Percentiles rank a stretch among this genome's conserved stretches.
These are phyloP conservation scores for Hypoxylon rickii DNA, from an alignment of 495 filamentous ascomycete genomes.

Conservation along the genomic window DNA sequence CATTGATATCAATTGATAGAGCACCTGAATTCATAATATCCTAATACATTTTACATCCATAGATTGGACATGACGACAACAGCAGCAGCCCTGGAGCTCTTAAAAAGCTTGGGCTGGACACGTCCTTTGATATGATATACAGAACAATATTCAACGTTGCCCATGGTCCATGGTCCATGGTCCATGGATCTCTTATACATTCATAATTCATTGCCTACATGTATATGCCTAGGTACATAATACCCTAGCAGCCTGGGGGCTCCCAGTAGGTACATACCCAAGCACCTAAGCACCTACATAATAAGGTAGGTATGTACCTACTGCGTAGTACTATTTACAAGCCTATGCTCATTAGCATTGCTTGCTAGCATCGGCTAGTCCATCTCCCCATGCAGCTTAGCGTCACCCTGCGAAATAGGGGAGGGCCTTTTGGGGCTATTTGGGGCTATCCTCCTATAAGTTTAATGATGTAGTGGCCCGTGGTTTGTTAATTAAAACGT, in stretches of 20 bases:
- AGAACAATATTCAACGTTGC: too few relatives aligned
- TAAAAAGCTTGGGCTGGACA: too few relatives aligned
- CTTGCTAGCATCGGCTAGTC: conserved; percentile 10
- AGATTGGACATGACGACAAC: too few relatives aligned
- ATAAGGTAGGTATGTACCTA: conserved; percentile 1
- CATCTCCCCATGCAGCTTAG: conserved; percentile 13
- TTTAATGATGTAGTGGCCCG: conserved; percentile 20
- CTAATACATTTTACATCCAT: too few relatives aligned
- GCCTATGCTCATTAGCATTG: not conserved
- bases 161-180: conserved; percentile 11
- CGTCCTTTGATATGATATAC: too few relatives aligned
- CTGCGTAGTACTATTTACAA: not conserved
- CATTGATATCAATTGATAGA: too few relatives aligned
- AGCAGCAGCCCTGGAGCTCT: too few relatives aligned
- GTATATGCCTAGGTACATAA: not conserved
- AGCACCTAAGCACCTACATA: conserved; percentile 11
- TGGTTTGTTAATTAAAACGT: conserved; percentile 31
- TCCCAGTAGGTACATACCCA: conserved; percentile 12
- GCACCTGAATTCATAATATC: too few relatives aligned
- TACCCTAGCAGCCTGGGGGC: conserved; percentile 3
- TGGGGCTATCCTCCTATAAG: conserved; percentile 9
- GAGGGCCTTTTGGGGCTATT: too few relatives aligned
- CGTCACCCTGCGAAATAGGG: conserved; percentile 24
- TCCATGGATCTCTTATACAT: conserved; percentile 18
- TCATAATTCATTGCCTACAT: too few relatives aligned